Evolutionary conservation across 2,329 filamentous ascomycete genomes (phyloP).

Genomic region (Colletotrichum viniferum): DNA sequence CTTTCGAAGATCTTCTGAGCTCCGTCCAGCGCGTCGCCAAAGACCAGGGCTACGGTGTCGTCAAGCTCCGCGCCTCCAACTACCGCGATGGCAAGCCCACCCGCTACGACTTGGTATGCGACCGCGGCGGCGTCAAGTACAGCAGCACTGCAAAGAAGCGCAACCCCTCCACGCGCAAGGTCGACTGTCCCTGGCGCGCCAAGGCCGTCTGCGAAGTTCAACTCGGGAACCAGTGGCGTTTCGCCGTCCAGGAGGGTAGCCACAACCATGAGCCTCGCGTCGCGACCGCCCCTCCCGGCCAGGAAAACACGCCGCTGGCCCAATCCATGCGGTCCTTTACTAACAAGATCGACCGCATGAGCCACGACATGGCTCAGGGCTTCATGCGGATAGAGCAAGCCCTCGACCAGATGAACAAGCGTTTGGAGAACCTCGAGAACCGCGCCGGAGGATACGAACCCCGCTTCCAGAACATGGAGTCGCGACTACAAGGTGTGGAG

Average conservation of each 20-base stretch:
- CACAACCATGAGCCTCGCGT: conserved; percentile 67
- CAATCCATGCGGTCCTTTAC: conserved; percentile 62
- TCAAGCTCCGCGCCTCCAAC: conserved; percentile 67
- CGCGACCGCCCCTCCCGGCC: conserved; percentile 56
- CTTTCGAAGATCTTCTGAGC: conserved; percentile 62
- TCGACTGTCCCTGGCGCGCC: conserved; percentile 67
- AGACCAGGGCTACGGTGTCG: conserved; percentile 66
- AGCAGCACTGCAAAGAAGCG: conserved; percentile 69
- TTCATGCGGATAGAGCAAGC: conserved; percentile 55
- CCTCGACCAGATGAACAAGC: conserved; percentile 57
- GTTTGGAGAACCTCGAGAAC: conserved; percentile 58
- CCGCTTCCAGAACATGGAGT: conserved; percentile 48
- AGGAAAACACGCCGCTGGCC: conserved; percentile 62
- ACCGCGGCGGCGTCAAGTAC: conserved; percentile 68
- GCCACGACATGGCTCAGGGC: conserved; percentile 59
- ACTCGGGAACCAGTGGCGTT: conserved; percentile 68
- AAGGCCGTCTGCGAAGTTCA: conserved; percentile 69
- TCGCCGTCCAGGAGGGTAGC: conserved; percentile 62
- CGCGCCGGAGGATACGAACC: conserved; percentile 47
- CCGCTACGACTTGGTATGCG: conserved; percentile 66
- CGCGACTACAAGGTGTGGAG: conserved; percentile 46
- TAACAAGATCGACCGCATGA: conserved; percentile 64
- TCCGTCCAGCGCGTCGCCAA: conserved; percentile 65
- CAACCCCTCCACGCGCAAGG: conserved; percentile 67
- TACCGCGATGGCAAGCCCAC: conserved; percentile 68